Evolutionary conservation across 2,329 filamentous ascomycete species (phyloP), one percentile per base, ranked within the genome.

Genomic region (Epicoccum sorghinum): DNA sequence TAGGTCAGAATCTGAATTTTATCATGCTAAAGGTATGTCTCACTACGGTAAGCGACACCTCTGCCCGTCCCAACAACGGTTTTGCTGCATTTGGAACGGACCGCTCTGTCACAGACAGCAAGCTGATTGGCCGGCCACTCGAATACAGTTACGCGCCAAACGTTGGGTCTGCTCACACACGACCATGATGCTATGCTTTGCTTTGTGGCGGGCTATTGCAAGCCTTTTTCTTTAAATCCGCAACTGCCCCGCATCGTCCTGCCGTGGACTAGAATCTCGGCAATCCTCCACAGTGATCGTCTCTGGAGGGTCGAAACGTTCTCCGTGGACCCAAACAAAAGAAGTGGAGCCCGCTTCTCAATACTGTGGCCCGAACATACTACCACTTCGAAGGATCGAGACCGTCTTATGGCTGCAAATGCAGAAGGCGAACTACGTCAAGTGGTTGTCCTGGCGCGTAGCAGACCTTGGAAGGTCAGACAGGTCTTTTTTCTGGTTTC

Each of bases 51-150:
- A 29, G 27, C 27, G 45, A 41, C 33, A 14, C 30, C 29, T 27
- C 38, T 44, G 39, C 43, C 44, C 27, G 45, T 46, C 45, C 36
- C 46, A 54, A 54, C 50, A 55, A 52, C 46, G 30, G 46, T 30
- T 43, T 25, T 48, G 27, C 22, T 48, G 45, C 35, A 45, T 40
- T 8, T 40, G 45, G 18, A n/a, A 40, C 45, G 41, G 46, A 42
- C 22, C 23, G 36, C 12, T 55, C 46, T 45, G 52, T 38, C 27
- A 14, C 33, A 23, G 25, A 27, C 4, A 36, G 25, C 36, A 9
- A 24, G 14, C 18, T 23, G 30, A 30, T 25, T 40, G 45, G 45
- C 18, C 35, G 14, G 40, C 36, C n/a, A 12, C 3, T 36, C 46
- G 3, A 45, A 49, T 36, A 29, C 30, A 36, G 52, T 55, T 41